Evolutionary conservation across 2,329 filamentous ascomycete species (phyloP), one percentile per base, ranked within the genome.

Genomic region (Hymenotorrendiella dingleyae): DNA sequence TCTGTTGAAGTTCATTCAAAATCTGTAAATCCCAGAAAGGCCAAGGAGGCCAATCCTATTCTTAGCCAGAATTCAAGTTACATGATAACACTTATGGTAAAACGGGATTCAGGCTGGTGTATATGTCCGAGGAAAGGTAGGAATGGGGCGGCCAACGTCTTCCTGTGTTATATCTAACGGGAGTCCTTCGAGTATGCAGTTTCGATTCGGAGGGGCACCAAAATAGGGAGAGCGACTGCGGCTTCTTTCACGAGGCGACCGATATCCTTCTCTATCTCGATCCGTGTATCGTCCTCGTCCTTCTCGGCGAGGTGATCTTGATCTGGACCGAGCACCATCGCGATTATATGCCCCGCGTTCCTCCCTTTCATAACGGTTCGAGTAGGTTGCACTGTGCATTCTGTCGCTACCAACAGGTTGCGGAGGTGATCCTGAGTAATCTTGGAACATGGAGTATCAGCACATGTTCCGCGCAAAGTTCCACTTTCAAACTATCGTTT

Each of bases 111-210:
- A 41, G 37, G 40, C 40, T 48, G 45, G 34, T 46, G 26, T 33
- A 14, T 47, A 47, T 32, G 26, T 48, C 49, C 50, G 30, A 42
- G 43, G 48, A 36, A 42, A 38, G 43, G 43, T 50, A 52, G 57
- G 49, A 59, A 61, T 54, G 55, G 62, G 64, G 63, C 56, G 62
- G 62, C 71, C 62, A 68, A 77, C 73, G 63, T 76, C 71, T 58
- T 67, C 65, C 59, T 71, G 64, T 45, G 70, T 69, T 46, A 74
- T 63, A 42, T 68, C 67, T 44, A 63, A 57, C 23, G 73, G 71
- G 42, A 78, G 53, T 41, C 73, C 73, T 54, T 79, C 74, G 32
- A 79, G 62, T 40, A 78, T 74, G 39, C 78, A 64, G 24, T 71
- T 75, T 48, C 73, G 67, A 49, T 65, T 72, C 23, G 71, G 71